Base-by-base conservation (phyloP, 208 protist species). In the Borovskyia barvae region DNA sequence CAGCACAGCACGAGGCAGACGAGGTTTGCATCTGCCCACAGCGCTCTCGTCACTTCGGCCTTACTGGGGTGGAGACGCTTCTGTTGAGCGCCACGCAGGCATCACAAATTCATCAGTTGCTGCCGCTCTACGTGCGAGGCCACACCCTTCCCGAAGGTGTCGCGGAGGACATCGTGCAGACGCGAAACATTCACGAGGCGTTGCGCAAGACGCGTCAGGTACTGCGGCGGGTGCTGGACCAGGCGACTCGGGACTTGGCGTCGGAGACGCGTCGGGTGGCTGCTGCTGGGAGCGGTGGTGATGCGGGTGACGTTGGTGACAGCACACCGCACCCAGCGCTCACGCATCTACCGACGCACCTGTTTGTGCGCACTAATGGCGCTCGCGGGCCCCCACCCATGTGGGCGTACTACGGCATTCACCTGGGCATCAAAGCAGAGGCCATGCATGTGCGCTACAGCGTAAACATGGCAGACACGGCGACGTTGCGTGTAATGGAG, bases 321-420 rank as follows among this genome's bases (percentile, higher is more conserved):
- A 22, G 37, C 11, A 25, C n/a, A 6, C 63, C 73, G 4, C 80
- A 89, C 66, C 75, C 79, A 5, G 81, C 78, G 8, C 42, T 82
- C 11, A 30, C 66, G 1, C 72, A 86, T 41, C 50, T 64, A n/a
- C 86, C 86, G 15, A 74, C 82, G 1, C 80, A 89, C 72, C 63
- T 82, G 32, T 86, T 81, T 50, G 60, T 79, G 28, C 79, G 80
- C 32, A 65, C 64, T 12, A n/a, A 24, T 28, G 77, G 69, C 24
- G 68, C 61, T 11, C 58, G 41, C 15, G 85, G 85, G 15, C 81
- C 85, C 3, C 85, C 85, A 33, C 48, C 62, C 5, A 79, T 80
- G 11, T 93, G 77, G 79, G 22, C 32, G 2, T 90, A 93, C 68
- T 54, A 80, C 55, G 75, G 76, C 63, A 55, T 90, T 9, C 77